These are phyloP conservation scores for Botrytis medusae DNA, from an alignment of 2,329 filamentous ascomycete genomes.

Conservation along the genomic window DNA sequence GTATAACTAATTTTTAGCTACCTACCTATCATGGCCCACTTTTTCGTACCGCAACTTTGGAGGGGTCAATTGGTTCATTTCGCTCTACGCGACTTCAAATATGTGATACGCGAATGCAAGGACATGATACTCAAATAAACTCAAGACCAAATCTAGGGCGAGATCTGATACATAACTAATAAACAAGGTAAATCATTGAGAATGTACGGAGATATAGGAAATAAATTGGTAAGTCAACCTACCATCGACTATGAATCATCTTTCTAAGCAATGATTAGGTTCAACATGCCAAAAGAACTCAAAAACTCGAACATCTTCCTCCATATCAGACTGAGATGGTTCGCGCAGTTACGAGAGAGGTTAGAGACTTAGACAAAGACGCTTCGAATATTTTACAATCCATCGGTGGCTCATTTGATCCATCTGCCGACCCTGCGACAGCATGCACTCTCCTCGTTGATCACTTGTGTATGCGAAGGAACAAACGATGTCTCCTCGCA, in stretches of 20 bases:
- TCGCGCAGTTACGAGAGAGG: constrained; percentile 82
- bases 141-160: not conserved
- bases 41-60: constrained; percentile 5
- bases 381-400: constrained; percentile 65
- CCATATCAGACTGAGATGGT: constrained; percentile 92
- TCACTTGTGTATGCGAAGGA: constrained; percentile 90
- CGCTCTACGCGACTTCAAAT: constrained; percentile 2
- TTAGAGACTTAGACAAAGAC: constrained; percentile 89
- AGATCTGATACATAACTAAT: not conserved
- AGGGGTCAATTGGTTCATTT: not conserved
- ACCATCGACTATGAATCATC: not conserved
- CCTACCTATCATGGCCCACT: not conserved
- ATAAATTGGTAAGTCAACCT: constrained; percentile 58
- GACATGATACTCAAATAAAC: not conserved
- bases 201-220: constrained; percentile 72
- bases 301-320: constrained; percentile 80
- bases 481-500: constrained; percentile 91
- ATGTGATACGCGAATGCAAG: not conserved
- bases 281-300: constrained; percentile 92
- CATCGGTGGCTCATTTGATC: constrained; percentile 70
- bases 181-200: not conserved
- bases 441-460: constrained; percentile 90
- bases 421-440: constrained; percentile 77
- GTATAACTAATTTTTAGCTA: not conserved
- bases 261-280: constrained; percentile 56